Base-by-base conservation (phyloP, 805 yeast genomes). In the Ogataea nitratoaversa region DNA sequence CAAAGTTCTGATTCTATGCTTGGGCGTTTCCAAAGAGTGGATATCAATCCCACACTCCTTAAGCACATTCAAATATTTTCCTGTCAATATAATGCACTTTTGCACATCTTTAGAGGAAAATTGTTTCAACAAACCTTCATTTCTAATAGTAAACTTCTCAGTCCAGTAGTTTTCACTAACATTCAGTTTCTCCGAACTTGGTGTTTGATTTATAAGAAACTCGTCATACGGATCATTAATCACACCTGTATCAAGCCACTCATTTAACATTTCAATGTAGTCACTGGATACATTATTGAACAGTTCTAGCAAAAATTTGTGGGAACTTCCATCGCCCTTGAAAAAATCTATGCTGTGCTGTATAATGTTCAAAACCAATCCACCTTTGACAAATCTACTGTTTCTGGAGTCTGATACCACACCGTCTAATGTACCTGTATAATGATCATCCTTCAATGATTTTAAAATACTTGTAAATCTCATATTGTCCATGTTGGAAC, bases 201-300 rank as follows among this genome's bases (percentile, higher is more conserved):
- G 34, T 3, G 52, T 37, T 49, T 72, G 65, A 22, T 75, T 71
- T n/a, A 93, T 76, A 54, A 89, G 63, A 57, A 93, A 93, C 59
- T 91, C 99, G 30, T 81, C 78, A 54, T 78, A 79, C 0, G 86
- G 87, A 51, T 93, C 99, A 46, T 76, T 72, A 8, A 93, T 67
- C 5, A 68, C 66, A 0, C 99, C 99, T 36, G 71, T 65, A 4
- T 72, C 70, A 14, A 91, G 68, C 99, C 99, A 93, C n/a, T 65
- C 57, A 49, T 84, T 80, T 8, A 93, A 66, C 79, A 84, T 83
- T 1, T 49, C 49, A 16, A 86, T 67, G 53, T 87, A 93, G 30
- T 78, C 77, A 24, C 46, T 52, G 29, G 95, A 78, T 1, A 88
- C 75, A 12, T 69, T 68, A 34, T 74, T 73, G 37, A 84, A 75